A percentile compares a stretch with the other conserved stretches of the same genome.
phyloP scores from a whole-genome alignment of 139 green algal species.

The Tetradesmus lagerheimii region DNA sequence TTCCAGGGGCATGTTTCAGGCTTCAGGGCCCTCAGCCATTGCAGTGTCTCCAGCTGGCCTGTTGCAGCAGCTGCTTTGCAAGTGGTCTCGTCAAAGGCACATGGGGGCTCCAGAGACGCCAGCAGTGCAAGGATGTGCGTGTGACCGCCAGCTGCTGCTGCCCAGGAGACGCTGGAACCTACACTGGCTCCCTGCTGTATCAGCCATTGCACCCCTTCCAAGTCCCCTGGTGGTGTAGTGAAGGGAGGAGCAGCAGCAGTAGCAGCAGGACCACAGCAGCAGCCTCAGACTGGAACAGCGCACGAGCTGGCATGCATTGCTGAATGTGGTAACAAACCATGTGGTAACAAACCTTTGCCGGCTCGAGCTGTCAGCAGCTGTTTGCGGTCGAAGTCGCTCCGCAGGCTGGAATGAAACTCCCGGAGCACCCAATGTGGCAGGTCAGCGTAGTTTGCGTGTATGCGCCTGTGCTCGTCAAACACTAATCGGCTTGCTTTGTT shows the following conservation, averaged over 20 bases:
- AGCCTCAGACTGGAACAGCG: not conserved
- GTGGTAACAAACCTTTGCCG: not conserved
- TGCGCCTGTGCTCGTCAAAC: not conserved
- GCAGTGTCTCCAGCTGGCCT: not conserved
- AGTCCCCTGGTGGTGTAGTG: not conserved
- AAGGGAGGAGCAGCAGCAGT: not conserved
- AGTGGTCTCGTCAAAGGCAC: not conserved
- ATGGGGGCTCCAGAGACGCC: not conserved
- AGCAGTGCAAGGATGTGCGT: not conserved
- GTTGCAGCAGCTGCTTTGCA: slow-evolving; percentile 9
- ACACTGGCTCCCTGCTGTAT: not conserved
- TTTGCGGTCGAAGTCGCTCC: not conserved
- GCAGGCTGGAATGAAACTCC: not conserved
- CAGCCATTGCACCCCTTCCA: not conserved
- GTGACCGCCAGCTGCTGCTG: slow-evolving; percentile 1
- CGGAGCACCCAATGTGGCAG: not conserved
- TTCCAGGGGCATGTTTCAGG: not conserved
- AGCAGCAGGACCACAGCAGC: not conserved
- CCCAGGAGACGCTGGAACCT: not conserved
- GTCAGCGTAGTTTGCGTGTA: not conserved
- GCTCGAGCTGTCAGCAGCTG: not conserved
- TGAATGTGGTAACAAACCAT: not conserved
- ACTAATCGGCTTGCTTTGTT: not conserved
- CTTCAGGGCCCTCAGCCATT: not conserved
- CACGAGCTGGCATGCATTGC: not conserved